These are phyloP conservation scores for Magnaporthiopsis incrustans DNA, from an alignment of 2,329 filamentous ascomycete genomes.

Conservation along the genomic window DNA sequence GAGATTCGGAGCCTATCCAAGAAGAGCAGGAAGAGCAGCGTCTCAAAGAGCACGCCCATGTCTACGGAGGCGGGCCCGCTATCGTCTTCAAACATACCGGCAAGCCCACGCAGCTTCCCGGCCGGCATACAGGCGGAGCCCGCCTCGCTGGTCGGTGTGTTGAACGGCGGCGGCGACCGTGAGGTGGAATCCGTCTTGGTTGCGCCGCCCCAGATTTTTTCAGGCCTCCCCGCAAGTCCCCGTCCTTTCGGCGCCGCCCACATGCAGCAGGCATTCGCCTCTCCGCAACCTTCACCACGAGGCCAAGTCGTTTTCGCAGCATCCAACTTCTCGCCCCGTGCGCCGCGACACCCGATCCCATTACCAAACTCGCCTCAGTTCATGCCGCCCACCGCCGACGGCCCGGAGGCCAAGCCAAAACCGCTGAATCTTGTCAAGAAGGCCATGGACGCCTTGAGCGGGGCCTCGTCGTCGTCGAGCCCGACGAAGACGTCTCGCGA, in stretches of 20 bases:
- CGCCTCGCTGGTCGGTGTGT: conserved; percentile 44
- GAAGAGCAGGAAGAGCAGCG: conserved; percentile 54
- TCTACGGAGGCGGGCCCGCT: conserved; percentile 20
- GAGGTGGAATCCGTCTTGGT: conserved; percentile 15
- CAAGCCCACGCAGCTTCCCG: conserved; percentile 28
- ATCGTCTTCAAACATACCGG: conserved; percentile 24
- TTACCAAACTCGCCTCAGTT: conserved; percentile 61
- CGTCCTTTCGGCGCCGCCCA: conserved; percentile 38
- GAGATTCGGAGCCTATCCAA: conserved; percentile 66
- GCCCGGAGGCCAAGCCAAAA: conserved; percentile 27
- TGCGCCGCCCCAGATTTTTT: conserved; percentile 43
- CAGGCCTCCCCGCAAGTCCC: conserved; percentile 52
- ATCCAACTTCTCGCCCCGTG: conserved; percentile 55
- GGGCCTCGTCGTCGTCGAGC: conserved; percentile 15
- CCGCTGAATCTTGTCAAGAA: conserved; percentile 31
- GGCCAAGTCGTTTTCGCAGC: conserved; percentile 14
- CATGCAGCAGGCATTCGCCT: conserved; percentile 43
- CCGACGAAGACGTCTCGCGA: conserved; percentile 25
- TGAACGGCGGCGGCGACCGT: conserved; percentile 27
- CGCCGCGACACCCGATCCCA: conserved; percentile 65
- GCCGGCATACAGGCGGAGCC: conserved; percentile 27
- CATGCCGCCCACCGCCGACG: conserved; percentile 39
- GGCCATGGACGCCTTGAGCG: conserved; percentile 12
- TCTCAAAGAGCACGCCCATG: conserved; percentile 38
- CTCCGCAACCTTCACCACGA: conserved; percentile 66